These are phyloP conservation scores for Neopestalotiopsis sp. DNA, from an alignment of 2,329 filamentous ascomycete species.

Conservation along the genomic window DNA sequence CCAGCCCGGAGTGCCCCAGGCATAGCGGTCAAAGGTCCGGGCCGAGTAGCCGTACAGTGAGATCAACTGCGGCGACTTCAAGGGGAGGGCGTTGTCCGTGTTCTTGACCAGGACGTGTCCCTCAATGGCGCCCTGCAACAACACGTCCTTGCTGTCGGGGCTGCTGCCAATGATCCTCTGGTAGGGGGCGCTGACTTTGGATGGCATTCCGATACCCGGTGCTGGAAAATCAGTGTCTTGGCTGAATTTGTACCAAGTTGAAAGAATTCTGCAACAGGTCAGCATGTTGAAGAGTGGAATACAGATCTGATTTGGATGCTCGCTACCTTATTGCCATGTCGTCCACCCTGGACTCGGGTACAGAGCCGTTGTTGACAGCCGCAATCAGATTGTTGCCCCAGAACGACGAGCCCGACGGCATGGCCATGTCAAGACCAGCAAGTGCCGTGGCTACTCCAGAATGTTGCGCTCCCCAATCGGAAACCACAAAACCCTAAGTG, in stretches of 20 bases:
- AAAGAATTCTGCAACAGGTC: conserved; percentile 42
- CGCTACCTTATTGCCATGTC: conserved; percentile 61
- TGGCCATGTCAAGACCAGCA: conserved; percentile 74
- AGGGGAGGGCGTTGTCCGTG: conserved; percentile 55
- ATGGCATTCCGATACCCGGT: conserved; percentile 56
- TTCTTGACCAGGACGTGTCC: conserved; percentile 70
- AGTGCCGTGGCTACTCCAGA: conserved; percentile 64
- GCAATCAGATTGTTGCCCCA: conserved; percentile 60
- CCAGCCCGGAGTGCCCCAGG: conserved; percentile 37
- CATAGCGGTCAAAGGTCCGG: conserved; percentile 44
- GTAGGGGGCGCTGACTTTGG: conserved; percentile 52
- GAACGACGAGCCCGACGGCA: conserved; percentile 55
- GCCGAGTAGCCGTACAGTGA: conserved; percentile 67
- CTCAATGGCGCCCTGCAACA: conserved; percentile 62
- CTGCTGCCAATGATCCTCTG: conserved; percentile 53
- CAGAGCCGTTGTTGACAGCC: conserved; percentile 64
- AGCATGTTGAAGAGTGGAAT: not conserved
- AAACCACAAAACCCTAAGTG: conserved; percentile 63
- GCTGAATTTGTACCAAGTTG: conserved; percentile 60
- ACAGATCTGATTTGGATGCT: not conserved
- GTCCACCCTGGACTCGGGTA: conserved; percentile 59
- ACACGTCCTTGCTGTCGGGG: conserved; percentile 39
- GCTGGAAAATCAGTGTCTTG: conserved; percentile 52
- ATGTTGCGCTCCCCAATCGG: conserved; percentile 73
- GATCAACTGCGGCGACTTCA: conserved; percentile 54